These are phyloP conservation scores for Candida railenensis DNA, from an alignment of 805 yeast species.

Conservation along the genomic window DNA sequence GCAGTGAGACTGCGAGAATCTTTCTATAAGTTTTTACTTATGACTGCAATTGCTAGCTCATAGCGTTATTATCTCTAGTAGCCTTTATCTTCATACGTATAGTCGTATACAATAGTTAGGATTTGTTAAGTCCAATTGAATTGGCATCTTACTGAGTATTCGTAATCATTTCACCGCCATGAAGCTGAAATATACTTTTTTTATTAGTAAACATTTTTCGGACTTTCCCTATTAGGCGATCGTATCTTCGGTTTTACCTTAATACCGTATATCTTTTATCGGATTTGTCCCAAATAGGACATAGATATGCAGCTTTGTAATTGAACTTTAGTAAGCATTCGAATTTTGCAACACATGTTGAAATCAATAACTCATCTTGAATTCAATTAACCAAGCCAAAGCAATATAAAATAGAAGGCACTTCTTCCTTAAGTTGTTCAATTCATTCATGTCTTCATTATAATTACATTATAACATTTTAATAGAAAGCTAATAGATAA, in stretches of 20 bases:
- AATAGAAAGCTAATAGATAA: too few relatives aligned
- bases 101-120: too few relatives aligned
- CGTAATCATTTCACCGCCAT: too few relatives aligned
- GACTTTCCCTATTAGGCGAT: not conserved
- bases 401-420: not conserved
- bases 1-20: too few relatives aligned
- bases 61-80: too few relatives aligned
- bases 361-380: not conserved
- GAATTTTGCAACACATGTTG: not conserved
- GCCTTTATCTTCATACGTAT: too few relatives aligned
- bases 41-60: too few relatives aligned
- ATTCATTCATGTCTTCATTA: not conserved
- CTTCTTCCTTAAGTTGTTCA: not conserved
- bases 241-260: too few relatives aligned
- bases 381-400: not conserved
- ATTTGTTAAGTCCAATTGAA: too few relatives aligned
- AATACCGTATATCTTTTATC: not conserved
- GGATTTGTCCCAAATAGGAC: not conserved
- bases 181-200: too few relatives aligned
- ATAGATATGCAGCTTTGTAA: not conserved
- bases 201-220: not conserved
- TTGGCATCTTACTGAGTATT: too few relatives aligned
- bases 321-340: not conserved
- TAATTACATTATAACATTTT: not conserved
- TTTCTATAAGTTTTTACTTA: too few relatives aligned